Base-by-base conservation (phyloP, 2,329 filamentous ascomycete genomes). In the Sporothrix brasiliensis region DNA sequence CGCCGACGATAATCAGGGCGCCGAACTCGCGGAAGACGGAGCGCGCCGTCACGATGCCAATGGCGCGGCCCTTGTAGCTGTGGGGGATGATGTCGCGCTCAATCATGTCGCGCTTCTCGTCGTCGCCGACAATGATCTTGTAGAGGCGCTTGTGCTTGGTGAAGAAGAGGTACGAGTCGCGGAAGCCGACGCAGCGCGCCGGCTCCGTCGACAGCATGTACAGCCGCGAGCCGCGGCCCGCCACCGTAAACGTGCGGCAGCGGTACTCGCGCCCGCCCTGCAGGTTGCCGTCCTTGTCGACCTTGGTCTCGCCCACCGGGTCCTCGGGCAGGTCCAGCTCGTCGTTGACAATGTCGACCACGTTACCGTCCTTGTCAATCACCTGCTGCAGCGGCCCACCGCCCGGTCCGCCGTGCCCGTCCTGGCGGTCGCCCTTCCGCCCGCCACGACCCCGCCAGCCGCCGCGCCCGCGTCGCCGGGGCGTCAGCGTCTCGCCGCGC, bases 161-260 rank as follows among this genome's bases (percentile, higher is more conserved):
- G 84, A 99, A 99, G 85, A 99, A 97, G 34, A 99, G 88, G 78
- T 99, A 99, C 74, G 94, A 97, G 84, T 99, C 95, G 75, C 95
- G 88, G 85, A 99, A 99, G 19, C 95, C 95, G 69, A 97, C 94
- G 77, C 95, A 98, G 74, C 95, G 91, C 30, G 95, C 95, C 5
- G 95, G 96, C 78, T 99, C 95, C 4, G 95, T 99, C 3, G 95
- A 98, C 80, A 99, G 83, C 95, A 99, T 99, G 87, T 99, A 99
- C 13, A 97, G 88, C 70, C 94, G 85, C 66, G 94, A 87, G 50
- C 91, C 93, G 74, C 94, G 89, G 69, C 92, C 93, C 21, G 89
- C 86, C 74, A 99, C 91, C 9, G 91, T 97, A 79, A 99, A 99
- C 1, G 94, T 97, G 72, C 95, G 91, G 77, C 97, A 97, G 39